Evolutionary conservation across 169 alveolate species (phyloP).

Genomic region (Cryptosporidium meleagridis): DNA sequence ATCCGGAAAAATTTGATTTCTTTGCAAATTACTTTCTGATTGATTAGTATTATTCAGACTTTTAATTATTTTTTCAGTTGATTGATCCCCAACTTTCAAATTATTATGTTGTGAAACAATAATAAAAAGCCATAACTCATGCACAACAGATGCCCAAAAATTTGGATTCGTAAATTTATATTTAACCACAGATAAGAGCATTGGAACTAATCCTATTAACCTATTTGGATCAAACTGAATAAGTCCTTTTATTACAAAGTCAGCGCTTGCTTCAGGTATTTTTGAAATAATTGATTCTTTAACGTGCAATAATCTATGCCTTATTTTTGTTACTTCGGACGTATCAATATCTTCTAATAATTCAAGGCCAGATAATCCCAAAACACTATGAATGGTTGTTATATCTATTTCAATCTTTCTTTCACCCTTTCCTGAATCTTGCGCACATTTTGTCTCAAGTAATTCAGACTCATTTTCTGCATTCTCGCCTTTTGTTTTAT

Average conservation of each 20-base stretch:
- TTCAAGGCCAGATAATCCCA: slow-evolving; percentile 66
- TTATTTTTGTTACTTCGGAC: slow-evolving; percentile 55
- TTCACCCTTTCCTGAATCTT: background rate
- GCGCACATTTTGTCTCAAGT: background rate
- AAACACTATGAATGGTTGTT: slow-evolving; percentile 56
- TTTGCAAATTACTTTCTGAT: slow-evolving; percentile 14
- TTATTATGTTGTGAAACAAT: slow-evolving; percentile 34
- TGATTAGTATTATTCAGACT: slow-evolving; percentile 9
- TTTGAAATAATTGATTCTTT: slow-evolving; percentile 52
- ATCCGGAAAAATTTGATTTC: slow-evolving; percentile 54
- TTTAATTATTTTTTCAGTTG: slow-evolving; percentile 23
- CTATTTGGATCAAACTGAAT: slow-evolving; percentile 58
- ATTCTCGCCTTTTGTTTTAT: slow-evolving; percentile 6
- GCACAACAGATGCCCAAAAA: slow-evolving; percentile 72
- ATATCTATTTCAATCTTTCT: slow-evolving; percentile 69
- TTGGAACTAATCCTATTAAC: slow-evolving; percentile 57
- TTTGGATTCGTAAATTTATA: slow-evolving; percentile 52
- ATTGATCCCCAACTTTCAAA: slow-evolving; percentile 45
- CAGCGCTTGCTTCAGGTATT: slow-evolving; percentile 33
- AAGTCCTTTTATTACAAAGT: slow-evolving; percentile 55
- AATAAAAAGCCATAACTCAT: slow-evolving; percentile 68
- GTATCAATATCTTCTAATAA: slow-evolving; percentile 59
- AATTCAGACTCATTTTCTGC: background rate
- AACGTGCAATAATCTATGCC: slow-evolving; percentile 52
- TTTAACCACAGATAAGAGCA: slow-evolving; percentile 60